A percentile compares a stretch with the other conserved stretches of the same genome.
These are phyloP conservation scores for Earliella scabrosa DNA, from an alignment of 1,284 basidiomycete genomes.

Conservation along the genomic window DNA sequence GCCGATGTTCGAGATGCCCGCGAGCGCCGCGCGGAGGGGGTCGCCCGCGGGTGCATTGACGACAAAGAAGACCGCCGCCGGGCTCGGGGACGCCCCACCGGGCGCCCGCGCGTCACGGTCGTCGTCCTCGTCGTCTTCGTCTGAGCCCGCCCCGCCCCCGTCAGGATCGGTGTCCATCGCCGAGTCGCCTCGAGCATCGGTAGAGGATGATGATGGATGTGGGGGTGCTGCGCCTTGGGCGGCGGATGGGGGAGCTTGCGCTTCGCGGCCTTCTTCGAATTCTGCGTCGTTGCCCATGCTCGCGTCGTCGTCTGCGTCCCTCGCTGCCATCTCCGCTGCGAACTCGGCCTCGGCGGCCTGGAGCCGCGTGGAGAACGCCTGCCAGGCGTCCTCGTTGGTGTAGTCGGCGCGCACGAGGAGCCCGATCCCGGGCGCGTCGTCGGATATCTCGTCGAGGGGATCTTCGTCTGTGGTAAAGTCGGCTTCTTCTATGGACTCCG, in stretches of 20 bases:
- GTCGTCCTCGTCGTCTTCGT: constrained; percentile 41
- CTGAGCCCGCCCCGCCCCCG: constrained; percentile 29
- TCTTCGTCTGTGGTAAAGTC: constrained; percentile 50
- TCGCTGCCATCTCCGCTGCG: constrained; percentile 24
- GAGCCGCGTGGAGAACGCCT: constrained; percentile 52
- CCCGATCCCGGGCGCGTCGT: constrained; percentile 46
- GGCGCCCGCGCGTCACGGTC: constrained; percentile 19
- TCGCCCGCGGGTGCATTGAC: constrained; percentile 48
- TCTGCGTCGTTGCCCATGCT: background rate
- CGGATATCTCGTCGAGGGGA: constrained; percentile 42
- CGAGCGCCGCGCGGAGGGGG: constrained; percentile 44
- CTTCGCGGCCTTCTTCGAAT: too few relatives aligned
- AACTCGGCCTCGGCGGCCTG: constrained; percentile 57
- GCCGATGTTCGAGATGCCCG: constrained; percentile 61
- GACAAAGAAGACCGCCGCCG: constrained; percentile 50
- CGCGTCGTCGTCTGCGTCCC: constrained; percentile 23
- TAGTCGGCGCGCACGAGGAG: constrained; percentile 73
- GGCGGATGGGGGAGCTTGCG: constrained; percentile 8
- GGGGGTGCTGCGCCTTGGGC: constrained; percentile 21
- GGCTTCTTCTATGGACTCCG: constrained; percentile 20
- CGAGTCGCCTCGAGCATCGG: constrained; percentile 20
- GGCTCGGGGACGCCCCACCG: constrained; percentile 28
- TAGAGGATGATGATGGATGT: constrained; percentile 19
- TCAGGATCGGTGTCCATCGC: constrained; percentile 29
- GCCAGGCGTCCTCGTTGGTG: constrained; percentile 67